Base-by-base conservation (phyloP, 2,329 filamentous ascomycete genomes). In the Atkinsonella hypoxylon region DNA sequence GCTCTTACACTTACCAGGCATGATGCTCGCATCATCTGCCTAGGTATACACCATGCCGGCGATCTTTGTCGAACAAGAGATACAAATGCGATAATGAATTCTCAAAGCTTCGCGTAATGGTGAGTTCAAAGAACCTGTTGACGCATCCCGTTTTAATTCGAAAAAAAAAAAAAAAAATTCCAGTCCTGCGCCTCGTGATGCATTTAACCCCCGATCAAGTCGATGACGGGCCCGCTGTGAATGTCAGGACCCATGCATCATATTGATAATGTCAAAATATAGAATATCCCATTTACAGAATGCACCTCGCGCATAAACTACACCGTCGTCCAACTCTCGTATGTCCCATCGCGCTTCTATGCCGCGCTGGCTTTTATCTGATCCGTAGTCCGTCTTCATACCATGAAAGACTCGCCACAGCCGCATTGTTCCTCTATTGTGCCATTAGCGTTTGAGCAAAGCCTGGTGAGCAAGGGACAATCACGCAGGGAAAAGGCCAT, bases 381-480 rank as follows among this genome's bases (percentile, higher is more conserved):
- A 13, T 20, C 2, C 40, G 11, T 15, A 44, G 11, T 17, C 26
- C 4, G 26, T 26, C 49, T 47, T 61, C 66, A 82, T 51, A 90
- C 86, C 83, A 89, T 95, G 66, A 97, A 97, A 1, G 89, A 95
- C 72, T 97, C 91, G 62, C 91, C 91, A 59, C 91, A 97, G 39
- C 91, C 91, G 62, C 91, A 97, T 75, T 94, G 80, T 64, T 95
- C 91, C 77, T 95, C 90, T 96, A 65, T 13, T 10, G 44, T n/a
- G 44, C 11, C 5, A 39, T 48, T 7, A 59, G 58, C 13, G 15
- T 1, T 70, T 65, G 72, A n/a, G 20, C 34, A 30, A 15, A 50
- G 51, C n/a, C 2, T 22, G 4, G 20, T 38, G 2, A 26, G 17
- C 2, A 30, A 4, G 2, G 9, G 8, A 3, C 13, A 8, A 8